A percentile compares a stretch with the other conserved stretches of the same genome.
Conservation (phyloP, 1,139 yeast species). For the Blastobotrys indianensis region DNA sequence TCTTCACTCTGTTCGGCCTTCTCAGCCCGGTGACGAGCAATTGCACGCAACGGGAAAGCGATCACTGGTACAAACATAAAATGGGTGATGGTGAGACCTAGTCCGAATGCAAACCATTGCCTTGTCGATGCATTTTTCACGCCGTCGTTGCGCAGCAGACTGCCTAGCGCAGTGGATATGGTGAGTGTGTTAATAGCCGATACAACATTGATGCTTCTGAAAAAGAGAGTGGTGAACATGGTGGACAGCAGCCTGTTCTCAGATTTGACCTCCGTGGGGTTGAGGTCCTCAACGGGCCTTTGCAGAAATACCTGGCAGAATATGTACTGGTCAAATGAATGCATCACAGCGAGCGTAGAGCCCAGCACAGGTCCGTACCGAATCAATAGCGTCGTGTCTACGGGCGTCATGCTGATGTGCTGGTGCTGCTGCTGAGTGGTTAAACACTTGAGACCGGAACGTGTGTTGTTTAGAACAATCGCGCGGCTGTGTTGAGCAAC, state of each 20-base stretch:
- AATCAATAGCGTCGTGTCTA: not conserved
- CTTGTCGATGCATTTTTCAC: slow-evolving; percentile 3
- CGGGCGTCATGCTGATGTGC: not conserved
- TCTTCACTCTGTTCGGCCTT: slow-evolving; percentile 1
- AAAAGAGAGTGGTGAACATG: slow-evolving; percentile 5
- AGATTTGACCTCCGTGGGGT: not conserved
- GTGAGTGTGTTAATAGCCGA: slow-evolving; percentile 5
- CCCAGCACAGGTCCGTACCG: slow-evolving; percentile 5
- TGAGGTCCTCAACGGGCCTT: not conserved
- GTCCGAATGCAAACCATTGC: slow-evolving; percentile 9
- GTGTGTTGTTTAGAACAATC: too few species aligned
- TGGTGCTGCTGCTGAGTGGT: not conserved
- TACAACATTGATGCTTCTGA: slow-evolving; percentile 2
- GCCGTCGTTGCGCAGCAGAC: slow-evolving; percentile 7
- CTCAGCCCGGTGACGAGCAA: not conserved
- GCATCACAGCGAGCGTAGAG: slow-evolving; percentile 6
- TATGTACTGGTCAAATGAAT: slow-evolving; percentile 8
- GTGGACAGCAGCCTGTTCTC: slow-evolving; percentile 6
- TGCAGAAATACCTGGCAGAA: slow-evolving; percentile 7
- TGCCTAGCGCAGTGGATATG: slow-evolving; percentile 2
- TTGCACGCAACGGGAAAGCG: slow-evolving; percentile 7
- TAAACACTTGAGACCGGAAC: not conserved
- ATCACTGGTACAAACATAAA: slow-evolving; percentile 9
- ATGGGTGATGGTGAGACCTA: slow-evolving; percentile 8
- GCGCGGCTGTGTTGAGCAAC: too few species aligned